Conservation (phyloP, 2,329 filamentous ascomycete species). For the Fusarium sp. region DNA sequence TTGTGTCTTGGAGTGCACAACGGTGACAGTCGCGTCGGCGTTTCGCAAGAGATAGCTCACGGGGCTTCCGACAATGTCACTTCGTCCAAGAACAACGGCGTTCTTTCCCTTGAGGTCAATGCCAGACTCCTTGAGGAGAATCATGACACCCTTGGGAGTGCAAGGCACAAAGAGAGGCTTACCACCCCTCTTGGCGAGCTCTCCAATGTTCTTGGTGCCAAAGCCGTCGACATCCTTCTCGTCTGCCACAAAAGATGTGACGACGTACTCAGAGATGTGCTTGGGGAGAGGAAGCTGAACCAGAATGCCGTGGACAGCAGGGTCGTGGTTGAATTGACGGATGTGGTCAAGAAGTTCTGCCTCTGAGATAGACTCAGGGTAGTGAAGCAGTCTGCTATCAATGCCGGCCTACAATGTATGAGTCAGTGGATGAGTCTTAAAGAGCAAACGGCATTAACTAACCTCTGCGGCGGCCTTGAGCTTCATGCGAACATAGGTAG, state of each 20-base stretch:
- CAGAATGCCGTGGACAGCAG: constrained; percentile 89
- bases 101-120: constrained; percentile 90
- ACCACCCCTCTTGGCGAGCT: constrained; percentile 95
- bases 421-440: constrained; percentile 14
- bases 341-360: constrained; percentile 89
- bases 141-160: constrained; percentile 98
- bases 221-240: constrained; percentile 99
- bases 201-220: constrained; percentile 93
- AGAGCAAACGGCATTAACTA: constrained; percentile 44
- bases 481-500: constrained; percentile 99
- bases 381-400: constrained; percentile 86
- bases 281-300: constrained; percentile 93
- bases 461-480: constrained; percentile 96
- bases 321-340: constrained; percentile 86
- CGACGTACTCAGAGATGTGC: constrained; percentile 88
- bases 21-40: constrained; percentile 95
- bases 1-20: constrained; percentile 92
- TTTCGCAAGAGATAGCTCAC: constrained; percentile 97
- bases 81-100: constrained; percentile 93
- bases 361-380: constrained; percentile 85
- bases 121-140: constrained; percentile 85
- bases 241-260: constrained; percentile 91
- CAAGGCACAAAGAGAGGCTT: constrained; percentile 92
- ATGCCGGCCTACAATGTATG: constrained; percentile 79
- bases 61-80: constrained; percentile 97